Conservation (phyloP, 108 stramenopile genomes). For the Cyclotella choctawhatcheeana region DNA sequence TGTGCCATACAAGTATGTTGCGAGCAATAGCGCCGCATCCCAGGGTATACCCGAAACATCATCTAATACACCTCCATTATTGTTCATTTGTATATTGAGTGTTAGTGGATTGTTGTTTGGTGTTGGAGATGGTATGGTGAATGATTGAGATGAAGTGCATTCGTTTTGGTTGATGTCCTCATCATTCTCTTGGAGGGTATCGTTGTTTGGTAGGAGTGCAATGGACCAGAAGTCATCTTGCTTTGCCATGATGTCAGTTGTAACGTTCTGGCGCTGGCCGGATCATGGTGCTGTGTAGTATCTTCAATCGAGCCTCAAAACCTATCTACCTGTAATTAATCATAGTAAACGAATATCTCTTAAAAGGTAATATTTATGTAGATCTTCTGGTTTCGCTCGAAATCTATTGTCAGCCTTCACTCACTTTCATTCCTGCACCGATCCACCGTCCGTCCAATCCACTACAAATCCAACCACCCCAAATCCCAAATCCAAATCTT, state of each 20-base stretch:
- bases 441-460: slow-evolving; percentile 5
- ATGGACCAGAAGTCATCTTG: slow-evolving; percentile 40
- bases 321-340: not conserved
- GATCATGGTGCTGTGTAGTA: too few species aligned
- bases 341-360: not conserved
- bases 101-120: not conserved
- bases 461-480: not conserved
- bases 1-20: slow-evolving; percentile 33
- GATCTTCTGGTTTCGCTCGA: not conserved
- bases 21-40: slow-evolving; percentile 34
- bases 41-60: slow-evolving; percentile 31
- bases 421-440: slow-evolving; percentile 16
- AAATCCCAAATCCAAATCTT: not conserved
- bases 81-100: slow-evolving; percentile 14
- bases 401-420: not conserved
- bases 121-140: not conserved
- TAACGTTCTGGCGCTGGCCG: too few species aligned
- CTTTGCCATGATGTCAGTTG: not conserved
- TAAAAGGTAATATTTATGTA: not conserved
- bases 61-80: slow-evolving; percentile 22
- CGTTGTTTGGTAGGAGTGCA: slow-evolving; percentile 5
- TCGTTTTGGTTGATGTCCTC: not conserved
- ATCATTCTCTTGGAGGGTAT: not conserved
- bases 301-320: not conserved
- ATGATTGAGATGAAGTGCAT: not conserved